Conservation (phyloP, 75 land plant species). For the Sequoia sempervirens region DNA sequence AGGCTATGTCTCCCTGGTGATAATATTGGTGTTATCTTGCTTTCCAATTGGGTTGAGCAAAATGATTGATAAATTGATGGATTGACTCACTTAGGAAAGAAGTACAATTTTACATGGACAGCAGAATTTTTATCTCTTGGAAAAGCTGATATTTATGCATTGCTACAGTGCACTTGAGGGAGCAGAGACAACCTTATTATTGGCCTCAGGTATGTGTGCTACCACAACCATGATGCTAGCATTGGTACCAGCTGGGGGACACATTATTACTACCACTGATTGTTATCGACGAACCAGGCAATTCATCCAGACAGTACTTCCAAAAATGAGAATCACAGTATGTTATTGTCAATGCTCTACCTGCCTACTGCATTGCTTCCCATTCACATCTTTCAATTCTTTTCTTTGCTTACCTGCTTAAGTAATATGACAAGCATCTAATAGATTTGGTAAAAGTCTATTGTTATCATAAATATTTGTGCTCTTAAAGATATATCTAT, state of each 20-base stretch:
- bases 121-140: neutral
- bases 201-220: constrained; percentile 99
- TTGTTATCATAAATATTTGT: neutral
- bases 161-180: constrained; percentile 85
- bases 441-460: neutral
- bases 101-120: neutral
- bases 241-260: constrained; percentile 90
- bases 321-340: constrained; percentile 95
- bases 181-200: constrained; percentile 83
- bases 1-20: neutral
- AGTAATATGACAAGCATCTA: neutral
- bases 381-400: neutral
- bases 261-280: constrained; percentile 96
- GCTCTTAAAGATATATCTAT: neutral
- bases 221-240: constrained; percentile 77
- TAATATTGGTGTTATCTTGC: neutral
- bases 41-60: neutral
- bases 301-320: constrained; percentile 84
- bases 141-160: neutral
- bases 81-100: neutral
- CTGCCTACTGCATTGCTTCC: neutral
- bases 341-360: constrained; percentile 7
- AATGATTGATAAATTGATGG: neutral
- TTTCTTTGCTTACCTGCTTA: neutral
- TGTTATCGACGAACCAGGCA: constrained; percentile 95